Evolutionary conservation across 2,329 filamentous ascomycete genomes (phyloP), one percentile per base, ranked within the genome.

Genomic region (Acrodontium crateriforme): DNA sequence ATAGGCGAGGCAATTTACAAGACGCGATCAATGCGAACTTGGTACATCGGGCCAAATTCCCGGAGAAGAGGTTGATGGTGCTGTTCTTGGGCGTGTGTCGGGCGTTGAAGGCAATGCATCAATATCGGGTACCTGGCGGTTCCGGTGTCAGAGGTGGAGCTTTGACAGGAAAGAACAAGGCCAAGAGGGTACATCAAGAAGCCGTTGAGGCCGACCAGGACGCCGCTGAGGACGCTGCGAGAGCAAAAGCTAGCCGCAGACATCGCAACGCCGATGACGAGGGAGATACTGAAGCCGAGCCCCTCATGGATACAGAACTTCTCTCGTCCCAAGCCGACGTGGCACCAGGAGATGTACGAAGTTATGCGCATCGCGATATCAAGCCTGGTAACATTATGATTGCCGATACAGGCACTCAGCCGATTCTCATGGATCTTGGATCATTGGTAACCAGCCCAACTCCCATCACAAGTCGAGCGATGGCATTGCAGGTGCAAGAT

Each of bases 321-420:
- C 70, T 69, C 10, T 60, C 69, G 23, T 69, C 70, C 35, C 72
- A 78, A 41, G 71, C 76, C 39, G 75, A 79, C 3, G 67, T 75
- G 25, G 69, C 69, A 23, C 71, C 75, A 7, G 78, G 79, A 9
- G 71, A 74, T 32, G 63, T 71, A 35, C 68, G 80, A 42, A 81
- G 84, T 12, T 98, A 93, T 54, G 81, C 89, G 37, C 89, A 98
- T 57, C 69, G 89, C 42, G 89, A 98, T 56, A 93, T 98, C 54
- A 98, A 98, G 57, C 89, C 89, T 45, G 87, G 84, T 33, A 98
- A 98, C 59, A 92, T 98, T 50, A 98, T 98, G 89, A 93, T 98
- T 42, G 78, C 81, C 41, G 87, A 95, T 52, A 74, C 83, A 45
- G 89, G 89, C 42, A 70, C 74, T 34, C 76, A 75, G 16, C 87